These are phyloP conservation scores for Chloris gayana DNA, from an alignment of 176 grass and related monocot genomes.

Conservation along the genomic window DNA sequence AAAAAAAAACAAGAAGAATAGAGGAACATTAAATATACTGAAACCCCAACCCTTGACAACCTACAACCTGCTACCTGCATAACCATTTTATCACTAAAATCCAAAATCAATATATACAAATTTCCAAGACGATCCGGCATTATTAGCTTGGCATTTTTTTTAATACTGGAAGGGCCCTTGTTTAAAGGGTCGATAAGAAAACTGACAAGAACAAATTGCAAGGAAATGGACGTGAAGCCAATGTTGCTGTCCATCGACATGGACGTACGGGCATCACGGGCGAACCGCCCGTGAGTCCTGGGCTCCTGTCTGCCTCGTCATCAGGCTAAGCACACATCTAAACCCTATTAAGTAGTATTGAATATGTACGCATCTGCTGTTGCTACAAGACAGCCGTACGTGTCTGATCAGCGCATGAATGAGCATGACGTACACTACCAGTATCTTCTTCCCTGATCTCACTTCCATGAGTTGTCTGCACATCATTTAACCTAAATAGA, in stretches of 20 bases:
- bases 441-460: not conserved
- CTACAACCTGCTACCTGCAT: not conserved
- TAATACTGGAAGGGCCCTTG: not conserved
- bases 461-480: not conserved
- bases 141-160: not conserved
- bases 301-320: conserved; percentile 55
- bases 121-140: conserved; percentile 9
- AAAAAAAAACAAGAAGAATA: not conserved
- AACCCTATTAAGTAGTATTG: conserved; percentile 19
- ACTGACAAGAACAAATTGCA: not conserved
- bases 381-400: conserved; percentile 1
- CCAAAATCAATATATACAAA: not conserved
- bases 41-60: not conserved
- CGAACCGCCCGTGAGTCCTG: conserved; percentile 57
- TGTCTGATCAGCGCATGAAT: not conserved
- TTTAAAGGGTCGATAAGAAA: conserved; percentile 12
- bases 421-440: not conserved
- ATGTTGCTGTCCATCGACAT: not conserved
- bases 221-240: not conserved
- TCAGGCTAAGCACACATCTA: conserved; percentile 13
- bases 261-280: conserved; percentile 49
- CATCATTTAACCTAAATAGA: not conserved
- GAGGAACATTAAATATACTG: not conserved
- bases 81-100: not conserved
- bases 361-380: conserved; percentile 30